These are phyloP conservation scores for Wilhelminamyces savonicus DNA, from an alignment of 805 yeast species.

Conservation along the genomic window DNA sequence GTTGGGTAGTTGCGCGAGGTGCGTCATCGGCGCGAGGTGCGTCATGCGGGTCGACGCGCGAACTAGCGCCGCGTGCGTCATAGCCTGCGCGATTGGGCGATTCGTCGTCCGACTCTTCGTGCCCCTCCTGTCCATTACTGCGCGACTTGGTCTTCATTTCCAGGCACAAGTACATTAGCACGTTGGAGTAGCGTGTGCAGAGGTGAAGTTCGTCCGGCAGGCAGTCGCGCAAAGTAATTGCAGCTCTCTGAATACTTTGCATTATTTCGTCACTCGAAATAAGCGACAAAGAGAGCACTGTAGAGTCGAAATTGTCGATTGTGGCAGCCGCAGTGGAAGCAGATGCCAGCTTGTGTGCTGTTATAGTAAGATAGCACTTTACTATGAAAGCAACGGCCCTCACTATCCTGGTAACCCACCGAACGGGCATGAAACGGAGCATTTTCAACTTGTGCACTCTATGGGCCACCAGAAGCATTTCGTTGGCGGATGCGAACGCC, in stretches of 20 bases:
- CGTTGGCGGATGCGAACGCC: constrained; percentile 82
- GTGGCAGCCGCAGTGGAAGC: constrained; percentile 8
- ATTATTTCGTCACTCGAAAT: constrained; percentile 69
- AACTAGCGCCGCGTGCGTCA: no score
- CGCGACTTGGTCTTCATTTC: constrained; percentile 55
- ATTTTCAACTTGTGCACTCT: constrained; percentile 60
- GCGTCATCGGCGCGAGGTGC: not conserved
- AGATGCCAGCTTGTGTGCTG: constrained; percentile 33
- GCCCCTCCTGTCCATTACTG: constrained; percentile 3
- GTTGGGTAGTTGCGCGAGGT: not conserved
- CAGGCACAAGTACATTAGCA: constrained; percentile 67
- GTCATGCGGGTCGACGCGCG: no score
- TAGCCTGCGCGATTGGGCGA: no score
- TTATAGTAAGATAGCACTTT: constrained; percentile 69
- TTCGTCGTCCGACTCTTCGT: constrained; percentile 8
- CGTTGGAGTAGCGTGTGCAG: constrained; percentile 73
- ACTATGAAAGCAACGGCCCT: constrained; percentile 87
- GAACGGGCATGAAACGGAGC: constrained; percentile 78
- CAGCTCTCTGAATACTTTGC: constrained; percentile 61
- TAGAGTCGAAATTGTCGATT: constrained; percentile 33
- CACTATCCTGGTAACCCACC: constrained; percentile 84
- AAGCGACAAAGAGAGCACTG: constrained; percentile 52
- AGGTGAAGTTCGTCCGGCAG: constrained; percentile 87
- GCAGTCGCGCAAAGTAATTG: constrained; percentile 69
- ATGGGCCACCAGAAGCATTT: constrained; percentile 63